These are phyloP conservation scores for Annulohypoxylon truncatum DNA, from an alignment of 2,329 filamentous ascomycete genomes.

Conservation along the genomic window DNA sequence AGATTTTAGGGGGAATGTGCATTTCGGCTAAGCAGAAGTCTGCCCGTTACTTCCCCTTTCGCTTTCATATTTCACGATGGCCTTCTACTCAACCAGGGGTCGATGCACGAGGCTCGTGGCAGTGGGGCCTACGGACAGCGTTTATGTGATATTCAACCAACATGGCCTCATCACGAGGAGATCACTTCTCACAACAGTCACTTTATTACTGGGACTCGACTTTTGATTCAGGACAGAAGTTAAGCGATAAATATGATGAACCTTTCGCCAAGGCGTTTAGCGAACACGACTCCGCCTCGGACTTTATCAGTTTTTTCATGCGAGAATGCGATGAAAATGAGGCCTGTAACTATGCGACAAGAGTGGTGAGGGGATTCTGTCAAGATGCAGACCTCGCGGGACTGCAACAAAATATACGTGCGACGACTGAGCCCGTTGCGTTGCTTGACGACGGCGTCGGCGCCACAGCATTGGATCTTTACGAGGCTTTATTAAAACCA, in stretches of 20 bases:
- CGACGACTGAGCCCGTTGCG: neutral
- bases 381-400: neutral
- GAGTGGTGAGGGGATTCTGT: conserved; percentile 7
- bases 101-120: neutral
- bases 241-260: conserved; percentile 1
- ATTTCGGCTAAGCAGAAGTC: neutral
- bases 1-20: conserved; percentile 2
- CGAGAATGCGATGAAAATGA: conserved; percentile 12
- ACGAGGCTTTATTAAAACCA: neutral
- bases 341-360: conserved; percentile 12
- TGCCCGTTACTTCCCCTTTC: neutral
- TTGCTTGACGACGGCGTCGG: conserved; percentile 11
- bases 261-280: neutral
- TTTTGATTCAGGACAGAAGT: conserved; percentile 2
- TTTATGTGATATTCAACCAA: neutral
- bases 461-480: conserved; percentile 8
- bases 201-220: conserved; percentile 22
- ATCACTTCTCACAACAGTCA: neutral
- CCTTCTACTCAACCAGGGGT: neutral
- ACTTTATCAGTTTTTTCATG: conserved; percentile 2
- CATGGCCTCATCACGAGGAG: conserved; percentile 8
- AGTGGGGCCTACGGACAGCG: neutral
- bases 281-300: neutral
- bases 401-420: neutral
- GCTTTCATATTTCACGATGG: neutral